A percentile compares a stretch with the other conserved stretches of the same genome.
phyloP scores from a whole-genome alignment of 2,329 filamentous ascomycete genomes.

The Xylariales sp. region DNA sequence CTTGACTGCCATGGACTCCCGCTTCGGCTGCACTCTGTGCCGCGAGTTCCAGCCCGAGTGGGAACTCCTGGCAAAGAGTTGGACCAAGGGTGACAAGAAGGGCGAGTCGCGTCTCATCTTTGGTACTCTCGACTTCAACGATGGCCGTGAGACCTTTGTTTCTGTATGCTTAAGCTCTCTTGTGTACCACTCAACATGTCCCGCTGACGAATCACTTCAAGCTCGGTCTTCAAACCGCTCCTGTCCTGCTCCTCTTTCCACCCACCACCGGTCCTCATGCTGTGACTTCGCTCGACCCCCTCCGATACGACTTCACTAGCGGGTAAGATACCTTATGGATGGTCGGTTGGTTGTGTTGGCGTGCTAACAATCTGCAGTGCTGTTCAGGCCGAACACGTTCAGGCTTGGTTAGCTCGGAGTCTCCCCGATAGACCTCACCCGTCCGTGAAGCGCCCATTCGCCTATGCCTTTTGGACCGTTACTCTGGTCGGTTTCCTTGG shows the following conservation, averaged over 20 bases:
- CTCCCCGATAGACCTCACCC: slow-evolving; percentile 77
- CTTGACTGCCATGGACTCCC: slow-evolving; percentile 77
- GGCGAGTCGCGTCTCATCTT: slow-evolving; percentile 72
- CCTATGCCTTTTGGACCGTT: slow-evolving; percentile 73
- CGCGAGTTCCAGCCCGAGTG: slow-evolving; percentile 92
- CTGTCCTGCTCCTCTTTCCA: slow-evolving; percentile 81
- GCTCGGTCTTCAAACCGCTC: slow-evolving; percentile 92
- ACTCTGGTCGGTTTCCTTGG: slow-evolving; percentile 67
- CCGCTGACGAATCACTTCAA: slow-evolving; percentile 30
- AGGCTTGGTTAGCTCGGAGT: slow-evolving; percentile 73
- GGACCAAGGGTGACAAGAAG: slow-evolving; percentile 78
- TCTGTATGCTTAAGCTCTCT: slow-evolving; percentile 53
- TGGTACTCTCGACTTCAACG: slow-evolving; percentile 79
- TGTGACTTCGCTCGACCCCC: slow-evolving; percentile 60
- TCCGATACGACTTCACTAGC: slow-evolving; percentile 78
- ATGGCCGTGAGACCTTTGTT: slow-evolving; percentile 82
- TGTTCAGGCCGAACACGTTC: slow-evolving; percentile 71
- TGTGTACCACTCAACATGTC: not conserved
- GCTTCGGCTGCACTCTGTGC: slow-evolving; percentile 83
- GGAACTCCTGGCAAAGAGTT: slow-evolving; percentile 80
- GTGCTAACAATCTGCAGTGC: slow-evolving; percentile 42
- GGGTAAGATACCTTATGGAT: slow-evolving; percentile 51
- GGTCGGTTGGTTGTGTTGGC: slow-evolving; percentile 1
- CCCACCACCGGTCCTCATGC: slow-evolving; percentile 81
- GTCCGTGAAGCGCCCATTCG: slow-evolving; percentile 75